Percentiles rank a stretch among this genome's conserved stretches.
These are phyloP conservation scores for Sphagnurus paluster DNA, from an alignment of 1,284 basidiomycete species.

Conservation along the genomic window DNA sequence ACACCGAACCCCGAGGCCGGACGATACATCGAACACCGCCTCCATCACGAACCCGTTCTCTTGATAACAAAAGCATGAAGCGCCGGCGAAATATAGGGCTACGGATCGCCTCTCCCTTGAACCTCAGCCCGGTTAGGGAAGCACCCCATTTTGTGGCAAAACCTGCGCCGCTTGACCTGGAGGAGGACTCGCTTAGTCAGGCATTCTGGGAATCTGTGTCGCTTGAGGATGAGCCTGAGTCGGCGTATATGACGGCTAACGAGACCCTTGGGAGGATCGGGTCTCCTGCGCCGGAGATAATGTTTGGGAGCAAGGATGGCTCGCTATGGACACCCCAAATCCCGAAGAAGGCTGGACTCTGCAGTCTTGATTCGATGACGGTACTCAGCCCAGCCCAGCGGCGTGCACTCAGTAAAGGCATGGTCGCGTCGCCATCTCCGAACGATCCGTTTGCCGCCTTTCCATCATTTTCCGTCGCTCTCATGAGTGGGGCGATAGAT, in stretches of 20 bases:
- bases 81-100: conserved; percentile 17
- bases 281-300: conserved; percentile 25
- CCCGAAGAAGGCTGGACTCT: conserved; percentile 23
- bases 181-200: conserved; percentile 25
- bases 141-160: conserved; percentile 26
- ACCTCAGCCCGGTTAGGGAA: conserved; percentile 28
- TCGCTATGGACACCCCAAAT: conserved; percentile 36
- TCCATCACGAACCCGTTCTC: conserved; percentile 16
- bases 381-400: conserved; percentile 31
- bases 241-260: conserved; percentile 8
- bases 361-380: conserved; percentile 15
- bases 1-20: conserved; percentile 24
- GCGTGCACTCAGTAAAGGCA: conserved; percentile 24
- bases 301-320: conserved; percentile 37
- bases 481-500: conserved; percentile 24
- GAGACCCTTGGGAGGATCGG: conserved; percentile 13
- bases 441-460: conserved; percentile 43
- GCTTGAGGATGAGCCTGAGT: conserved; percentile 30
- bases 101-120: conserved; percentile 29
- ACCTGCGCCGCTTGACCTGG: conserved; percentile 30
- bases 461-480: conserved; percentile 39
- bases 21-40: conserved; percentile 1
- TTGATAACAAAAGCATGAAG: conserved; percentile 16
- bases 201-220: conserved; percentile 45
- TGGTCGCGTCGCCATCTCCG: conserved; percentile 39